Percentiles rank a stretch among this genome's conserved stretches.
phyloP scores from a whole-genome alignment of 2,329 filamentous ascomycete species.

The Trichoderma gracile region DNA sequence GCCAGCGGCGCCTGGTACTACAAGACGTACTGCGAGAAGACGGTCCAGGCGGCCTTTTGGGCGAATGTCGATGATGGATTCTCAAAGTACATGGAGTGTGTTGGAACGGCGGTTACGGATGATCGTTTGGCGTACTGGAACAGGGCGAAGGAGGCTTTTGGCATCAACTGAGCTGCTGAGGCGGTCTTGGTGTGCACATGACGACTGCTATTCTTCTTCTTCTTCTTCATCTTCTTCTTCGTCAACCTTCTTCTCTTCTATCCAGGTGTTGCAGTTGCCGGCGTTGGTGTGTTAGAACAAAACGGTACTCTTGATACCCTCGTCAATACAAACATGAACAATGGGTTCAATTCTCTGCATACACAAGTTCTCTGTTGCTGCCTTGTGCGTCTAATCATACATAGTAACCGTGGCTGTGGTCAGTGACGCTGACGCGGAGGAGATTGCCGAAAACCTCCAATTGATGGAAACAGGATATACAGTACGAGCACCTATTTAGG shows the following conservation, averaged over 20 bases:
- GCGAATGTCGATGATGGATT: constrained; percentile 46
- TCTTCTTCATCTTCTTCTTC: too few relatives aligned
- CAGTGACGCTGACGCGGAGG: background rate
- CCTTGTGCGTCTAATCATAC: background rate
- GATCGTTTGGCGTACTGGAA: constrained; percentile 46
- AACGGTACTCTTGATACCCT: background rate
- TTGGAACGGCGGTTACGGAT: constrained; percentile 40
- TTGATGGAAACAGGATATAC: background rate
- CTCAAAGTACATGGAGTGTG: constrained; percentile 50
- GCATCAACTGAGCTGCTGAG: constrained; percentile 31
- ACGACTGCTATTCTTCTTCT: too few relatives aligned
- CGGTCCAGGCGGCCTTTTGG: constrained; percentile 40
- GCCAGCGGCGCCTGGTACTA: constrained; percentile 55
- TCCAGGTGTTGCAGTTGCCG: background rate
- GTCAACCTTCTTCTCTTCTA: too few relatives aligned
- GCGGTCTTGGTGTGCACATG: background rate
- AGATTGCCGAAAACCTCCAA: background rate
- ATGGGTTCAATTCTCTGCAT: background rate
- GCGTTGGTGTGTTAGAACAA: background rate
- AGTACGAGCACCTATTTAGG: background rate
- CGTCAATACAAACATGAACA: constrained; percentile 3
- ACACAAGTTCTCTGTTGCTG: background rate
- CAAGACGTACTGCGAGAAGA: constrained; percentile 44
- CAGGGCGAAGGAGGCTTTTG: constrained; percentile 51
- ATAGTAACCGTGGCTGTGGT: background rate